A percentile compares a stretch with the other conserved stretches of the same genome.
Conservation (phyloP, 192 early-diverging fungal species). For the Gorgonomyces haynaldii region DNA sequence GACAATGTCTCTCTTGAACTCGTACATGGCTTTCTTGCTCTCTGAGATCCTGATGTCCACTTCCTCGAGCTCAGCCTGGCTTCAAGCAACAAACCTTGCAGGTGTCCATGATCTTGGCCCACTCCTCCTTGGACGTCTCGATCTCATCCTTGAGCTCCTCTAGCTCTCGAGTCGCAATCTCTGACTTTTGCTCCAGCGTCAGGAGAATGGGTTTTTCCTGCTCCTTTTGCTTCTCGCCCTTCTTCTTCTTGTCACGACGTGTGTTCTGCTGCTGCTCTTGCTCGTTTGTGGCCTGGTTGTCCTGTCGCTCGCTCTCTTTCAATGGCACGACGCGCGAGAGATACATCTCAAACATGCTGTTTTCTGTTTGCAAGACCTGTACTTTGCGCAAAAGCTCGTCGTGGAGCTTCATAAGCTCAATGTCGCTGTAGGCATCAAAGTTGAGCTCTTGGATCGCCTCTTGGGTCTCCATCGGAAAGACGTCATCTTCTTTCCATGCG, state of each 20-base stretch:
- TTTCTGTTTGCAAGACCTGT: constrained; percentile 32
- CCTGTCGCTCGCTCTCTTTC: neutral
- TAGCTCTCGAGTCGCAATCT: constrained; percentile 48
- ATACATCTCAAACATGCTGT: constrained; percentile 39
- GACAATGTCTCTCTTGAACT: constrained; percentile 47
- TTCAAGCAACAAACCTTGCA: constrained; percentile 20
- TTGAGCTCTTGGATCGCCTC: too few species aligned
- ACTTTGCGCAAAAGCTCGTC: constrained; percentile 32
- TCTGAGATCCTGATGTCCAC: constrained; percentile 42
- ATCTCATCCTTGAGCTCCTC: constrained; percentile 53
- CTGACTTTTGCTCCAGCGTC: constrained; percentile 45
- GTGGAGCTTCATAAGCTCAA: constrained; percentile 26
- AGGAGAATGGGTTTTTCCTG: constrained; percentile 30
- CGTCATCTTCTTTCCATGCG: too few species aligned
- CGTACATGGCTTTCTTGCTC: constrained; percentile 44
- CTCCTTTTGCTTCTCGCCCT: constrained; percentile 36
- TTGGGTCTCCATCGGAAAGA: too few species aligned
- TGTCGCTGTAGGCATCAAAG: constrained; percentile 38
- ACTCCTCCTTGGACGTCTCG: constrained; percentile 46
- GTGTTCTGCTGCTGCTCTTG: constrained; percentile 1
- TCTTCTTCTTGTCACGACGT: constrained; percentile 26
- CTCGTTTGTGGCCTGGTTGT: neutral
- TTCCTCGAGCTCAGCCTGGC: constrained; percentile 47
- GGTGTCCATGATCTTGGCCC: constrained; percentile 45
- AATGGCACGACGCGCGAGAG: constrained; percentile 31